These are phyloP conservation scores for Cytospora piceae DNA, from an alignment of 2,329 filamentous ascomycete genomes.

Conservation along the genomic window DNA sequence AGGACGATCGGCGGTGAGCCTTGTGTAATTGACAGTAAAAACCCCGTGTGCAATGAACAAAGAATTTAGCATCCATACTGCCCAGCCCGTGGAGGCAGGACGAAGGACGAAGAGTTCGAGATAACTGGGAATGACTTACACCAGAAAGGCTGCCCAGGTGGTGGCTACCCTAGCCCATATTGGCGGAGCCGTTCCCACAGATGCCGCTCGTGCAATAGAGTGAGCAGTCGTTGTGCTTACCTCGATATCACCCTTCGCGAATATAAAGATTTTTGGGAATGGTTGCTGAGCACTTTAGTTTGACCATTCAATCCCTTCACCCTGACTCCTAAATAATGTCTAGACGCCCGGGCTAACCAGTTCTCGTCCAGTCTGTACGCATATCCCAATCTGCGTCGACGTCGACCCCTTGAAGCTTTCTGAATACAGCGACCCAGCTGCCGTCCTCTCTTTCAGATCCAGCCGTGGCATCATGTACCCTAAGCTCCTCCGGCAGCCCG, in stretches of 20 bases:
- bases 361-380: constrained; percentile 35
- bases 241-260: not conserved
- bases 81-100: not conserved
- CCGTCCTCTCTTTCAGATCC: constrained; percentile 39
- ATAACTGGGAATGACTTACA: not conserved
- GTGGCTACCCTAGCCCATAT: not conserved
- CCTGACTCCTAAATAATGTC: not conserved
- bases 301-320: not conserved
- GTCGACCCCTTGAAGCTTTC: constrained; percentile 37
- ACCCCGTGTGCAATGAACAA: not conserved
- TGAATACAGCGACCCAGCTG: constrained; percentile 39
- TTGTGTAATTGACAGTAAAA: not conserved
- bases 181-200: not conserved
- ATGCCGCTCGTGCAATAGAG: not conserved
- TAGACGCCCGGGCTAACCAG: constrained; percentile 1
- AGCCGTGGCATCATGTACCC: constrained; percentile 39
- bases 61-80: not conserved
- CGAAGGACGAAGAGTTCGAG: not conserved
- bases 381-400: constrained; percentile 39
- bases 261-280: not conserved
- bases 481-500: constrained; percentile 39
- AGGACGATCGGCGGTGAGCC: constrained; percentile 5
- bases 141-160: not conserved
- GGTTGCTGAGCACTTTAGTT: not conserved
- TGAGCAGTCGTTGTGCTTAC: not conserved